These are phyloP conservation scores for Phylloporus sp. DNA, from an alignment of 768 basidiomycete species.

Conservation along the genomic window DNA sequence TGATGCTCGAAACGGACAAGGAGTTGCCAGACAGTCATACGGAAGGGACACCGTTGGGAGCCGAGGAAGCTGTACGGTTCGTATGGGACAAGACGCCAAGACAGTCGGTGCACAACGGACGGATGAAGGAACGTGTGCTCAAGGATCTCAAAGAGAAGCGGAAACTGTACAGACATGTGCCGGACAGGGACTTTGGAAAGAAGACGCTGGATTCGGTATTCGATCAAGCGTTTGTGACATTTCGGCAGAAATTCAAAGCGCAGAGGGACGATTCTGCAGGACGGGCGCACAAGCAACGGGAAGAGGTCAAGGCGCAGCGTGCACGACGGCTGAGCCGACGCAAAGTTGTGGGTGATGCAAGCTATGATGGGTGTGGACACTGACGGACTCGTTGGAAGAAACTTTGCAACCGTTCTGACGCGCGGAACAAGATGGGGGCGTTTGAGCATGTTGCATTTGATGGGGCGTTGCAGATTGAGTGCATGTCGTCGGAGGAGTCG, in stretches of 20 bases:
- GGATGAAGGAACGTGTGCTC: conserved; percentile 63
- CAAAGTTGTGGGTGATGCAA: conserved; percentile 47
- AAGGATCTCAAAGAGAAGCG: conserved; percentile 55
- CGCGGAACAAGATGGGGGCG: conserved; percentile 45
- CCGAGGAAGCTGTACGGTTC: conserved; percentile 60
- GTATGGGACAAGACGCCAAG: conserved; percentile 77
- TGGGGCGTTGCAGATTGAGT: conserved; percentile 64
- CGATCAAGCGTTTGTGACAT: conserved; percentile 65
- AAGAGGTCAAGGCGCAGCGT: conserved; percentile 58
- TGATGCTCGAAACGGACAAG: conserved; percentile 53
- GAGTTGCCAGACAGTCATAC: conserved; percentile 56
- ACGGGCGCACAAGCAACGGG: conserved; percentile 42
- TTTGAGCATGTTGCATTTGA: conserved; percentile 66
- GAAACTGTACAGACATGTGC: conserved; percentile 54
- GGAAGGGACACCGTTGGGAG: conserved; percentile 45
- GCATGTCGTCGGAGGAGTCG: conserved; percentile 81
- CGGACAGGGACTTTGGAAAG: conserved; percentile 60
- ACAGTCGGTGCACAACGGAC: conserved; percentile 67
- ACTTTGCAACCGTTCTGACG: conserved; percentile 58
- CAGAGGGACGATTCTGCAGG: conserved; percentile 51
- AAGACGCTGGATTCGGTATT: conserved; percentile 58
- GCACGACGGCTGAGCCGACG: conserved; percentile 56
- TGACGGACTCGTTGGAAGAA: conserved; percentile 44
- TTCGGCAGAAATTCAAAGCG: conserved; percentile 60
- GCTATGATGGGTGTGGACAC: neutral